A percentile compares a stretch with the other conserved stretches of the same genome.
These are phyloP conservation scores for Fusarium sp. DNA, from an alignment of 2,329 filamentous ascomycete species.

Conservation along the genomic window DNA sequence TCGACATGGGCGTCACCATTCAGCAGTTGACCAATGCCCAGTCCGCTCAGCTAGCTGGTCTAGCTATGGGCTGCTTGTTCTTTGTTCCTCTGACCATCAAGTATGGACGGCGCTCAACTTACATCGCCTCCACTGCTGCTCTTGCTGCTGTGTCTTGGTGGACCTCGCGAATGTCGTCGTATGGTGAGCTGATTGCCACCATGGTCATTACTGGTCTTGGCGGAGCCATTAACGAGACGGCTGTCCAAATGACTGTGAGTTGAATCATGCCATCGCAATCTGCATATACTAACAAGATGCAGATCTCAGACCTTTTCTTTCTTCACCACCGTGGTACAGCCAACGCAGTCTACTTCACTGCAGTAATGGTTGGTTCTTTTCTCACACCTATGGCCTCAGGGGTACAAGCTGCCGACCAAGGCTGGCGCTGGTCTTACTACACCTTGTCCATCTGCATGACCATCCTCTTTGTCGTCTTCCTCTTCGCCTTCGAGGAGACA, in stretches of 20 bases:
- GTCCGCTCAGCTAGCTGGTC: constrained; percentile 46
- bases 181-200: constrained; percentile 41
- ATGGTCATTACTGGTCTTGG: constrained; percentile 49
- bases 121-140: constrained; percentile 41
- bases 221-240: constrained; percentile 54
- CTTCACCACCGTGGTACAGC: constrained; percentile 47
- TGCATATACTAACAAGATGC: neutral
- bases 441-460: constrained; percentile 39
- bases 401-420: constrained; percentile 30
- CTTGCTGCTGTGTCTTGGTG: constrained; percentile 42
- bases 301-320: constrained; percentile 51
- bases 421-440: constrained; percentile 45
- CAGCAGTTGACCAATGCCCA: constrained; percentile 42
- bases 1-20: constrained; percentile 44
- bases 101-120: constrained; percentile 49
- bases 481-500: constrained; percentile 45
- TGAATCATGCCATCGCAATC: rapidly evolving
- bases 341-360: constrained; percentile 48
- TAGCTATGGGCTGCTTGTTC: constrained; percentile 49
- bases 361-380: constrained; percentile 47
- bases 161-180: constrained; percentile 35
- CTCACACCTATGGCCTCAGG: constrained; percentile 48
- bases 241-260: constrained; percentile 52
- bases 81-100: constrained; percentile 51
- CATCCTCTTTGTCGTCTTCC: constrained; percentile 37